Conservation (phyloP, 257 asterid species). For the Fraxinus excelsior region DNA sequence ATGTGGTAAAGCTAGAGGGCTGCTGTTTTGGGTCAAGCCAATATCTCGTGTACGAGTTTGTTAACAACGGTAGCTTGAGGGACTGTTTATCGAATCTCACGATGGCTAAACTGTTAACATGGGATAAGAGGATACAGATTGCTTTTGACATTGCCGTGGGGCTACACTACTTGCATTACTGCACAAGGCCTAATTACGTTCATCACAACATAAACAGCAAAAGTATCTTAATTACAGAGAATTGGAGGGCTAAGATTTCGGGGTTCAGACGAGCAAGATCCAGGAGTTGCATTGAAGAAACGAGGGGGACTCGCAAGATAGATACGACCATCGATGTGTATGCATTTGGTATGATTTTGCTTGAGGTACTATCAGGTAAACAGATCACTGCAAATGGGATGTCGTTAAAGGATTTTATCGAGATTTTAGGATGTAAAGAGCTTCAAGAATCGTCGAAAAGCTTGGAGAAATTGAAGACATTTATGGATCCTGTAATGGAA, state of each 20-base stretch:
- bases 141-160: constrained; percentile 33
- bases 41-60: constrained; percentile 27
- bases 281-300: constrained; percentile 7
- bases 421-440: neutral
- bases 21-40: constrained; percentile 22
- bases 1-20: constrained; percentile 30
- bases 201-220: constrained; percentile 21
- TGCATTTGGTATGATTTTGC: constrained; percentile 28
- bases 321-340: constrained; percentile 23
- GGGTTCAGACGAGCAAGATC: constrained; percentile 23
- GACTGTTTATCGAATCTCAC: constrained; percentile 22
- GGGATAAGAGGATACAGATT: constrained; percentile 25
- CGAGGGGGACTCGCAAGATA: neutral
- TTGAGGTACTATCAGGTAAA: constrained; percentile 23
- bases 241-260: too few relatives aligned
- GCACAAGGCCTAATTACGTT: constrained; percentile 32
- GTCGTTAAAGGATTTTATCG: neutral
- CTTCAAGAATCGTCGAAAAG: neutral
- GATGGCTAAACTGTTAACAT: constrained; percentile 24
- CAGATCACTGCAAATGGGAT: neutral
- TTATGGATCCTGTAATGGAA: constrained; percentile 16
- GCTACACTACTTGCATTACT: constrained; percentile 30
- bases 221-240: too few relatives aligned
- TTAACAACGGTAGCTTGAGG: constrained; percentile 25
- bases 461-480: neutral